Conservation (phyloP, 306 rosid genomes). For the Elaeagnus macrophylla region DNA sequence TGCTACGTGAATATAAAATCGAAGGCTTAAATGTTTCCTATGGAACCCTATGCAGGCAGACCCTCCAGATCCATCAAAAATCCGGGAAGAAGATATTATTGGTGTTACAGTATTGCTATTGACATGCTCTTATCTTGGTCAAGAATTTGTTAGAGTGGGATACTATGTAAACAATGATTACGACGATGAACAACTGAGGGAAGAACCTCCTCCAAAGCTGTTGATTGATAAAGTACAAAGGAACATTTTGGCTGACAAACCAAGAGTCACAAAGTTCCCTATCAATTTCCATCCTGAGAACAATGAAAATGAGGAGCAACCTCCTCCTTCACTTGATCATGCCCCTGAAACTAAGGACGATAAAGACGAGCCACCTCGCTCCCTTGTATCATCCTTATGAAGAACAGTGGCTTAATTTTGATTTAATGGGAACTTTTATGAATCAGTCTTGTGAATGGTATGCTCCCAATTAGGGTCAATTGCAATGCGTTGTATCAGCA, state of each 20-base stretch:
- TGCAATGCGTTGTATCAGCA: no score
- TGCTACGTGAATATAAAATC: slow-evolving; percentile 4
- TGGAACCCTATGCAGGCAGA: slow-evolving; percentile 51
- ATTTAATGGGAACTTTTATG: not conserved
- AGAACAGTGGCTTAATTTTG: not conserved
- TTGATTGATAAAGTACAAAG: slow-evolving; percentile 66
- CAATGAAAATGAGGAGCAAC: slow-evolving; percentile 13
- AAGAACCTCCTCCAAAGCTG: slow-evolving; percentile 82
- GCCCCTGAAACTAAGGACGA: slow-evolving; percentile 6
- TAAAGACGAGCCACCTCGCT: slow-evolving; percentile 14
- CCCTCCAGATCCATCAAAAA: slow-evolving; percentile 87
- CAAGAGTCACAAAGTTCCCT: slow-evolving; percentile 88
- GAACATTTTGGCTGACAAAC: slow-evolving; percentile 86
- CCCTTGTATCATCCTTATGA: slow-evolving; percentile 10
- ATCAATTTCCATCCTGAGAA: slow-evolving; percentile 53
- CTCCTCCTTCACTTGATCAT: slow-evolving; percentile 11
- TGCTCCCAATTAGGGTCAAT: no score
- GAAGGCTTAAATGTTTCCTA: not conserved
- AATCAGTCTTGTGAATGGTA: no score
- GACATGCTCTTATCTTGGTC: slow-evolving; percentile 85
- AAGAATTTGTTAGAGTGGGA: slow-evolving; percentile 81
- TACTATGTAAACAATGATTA: slow-evolving; percentile 93
- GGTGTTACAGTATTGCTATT: slow-evolving; percentile 76
- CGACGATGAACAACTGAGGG: slow-evolving; percentile 83
- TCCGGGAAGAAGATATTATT: slow-evolving; percentile 84